phyloP scores from a whole-genome alignment of 2,329 filamentous ascomycete species.

The Nectriaceae sp. region DNA sequence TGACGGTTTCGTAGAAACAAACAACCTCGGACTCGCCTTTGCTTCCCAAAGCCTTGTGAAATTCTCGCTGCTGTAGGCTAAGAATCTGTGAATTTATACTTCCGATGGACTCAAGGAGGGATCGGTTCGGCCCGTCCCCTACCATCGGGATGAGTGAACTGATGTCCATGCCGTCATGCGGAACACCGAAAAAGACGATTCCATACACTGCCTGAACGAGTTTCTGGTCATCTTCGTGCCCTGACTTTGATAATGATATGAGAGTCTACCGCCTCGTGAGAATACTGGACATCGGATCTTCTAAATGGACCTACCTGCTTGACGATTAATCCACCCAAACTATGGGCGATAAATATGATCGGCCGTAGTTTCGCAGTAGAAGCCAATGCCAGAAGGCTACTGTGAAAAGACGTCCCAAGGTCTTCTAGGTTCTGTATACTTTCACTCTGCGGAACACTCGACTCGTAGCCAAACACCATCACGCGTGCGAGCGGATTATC shows the following conservation, averaged over 20 bases:
- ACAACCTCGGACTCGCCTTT: conserved; percentile 16
- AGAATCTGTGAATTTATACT: conserved; percentile 7
- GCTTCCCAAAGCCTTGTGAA: conserved; percentile 8
- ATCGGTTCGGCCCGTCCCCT: conserved; percentile 9
- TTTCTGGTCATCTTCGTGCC: not conserved
- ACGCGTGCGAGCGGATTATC: conserved; percentile 16
- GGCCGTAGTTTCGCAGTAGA: not conserved
- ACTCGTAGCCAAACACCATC: conserved; percentile 30
- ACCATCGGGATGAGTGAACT: conserved; percentile 11
- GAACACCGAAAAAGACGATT: conserved; percentile 15
- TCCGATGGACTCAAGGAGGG: conserved; percentile 7
- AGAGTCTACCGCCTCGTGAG: conserved; percentile 5
- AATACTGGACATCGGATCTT: not conserved
- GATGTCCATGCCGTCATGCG: conserved; percentile 12
- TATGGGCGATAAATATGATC: conserved; percentile 7
- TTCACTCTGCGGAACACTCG: conserved; percentile 16
- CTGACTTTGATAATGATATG: conserved; percentile 3
- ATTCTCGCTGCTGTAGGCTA: conserved; percentile 3
- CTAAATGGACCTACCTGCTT: conserved; percentile 3
- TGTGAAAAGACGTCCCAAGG: conserved; percentile 1
- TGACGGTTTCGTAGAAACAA: conserved; percentile 26
- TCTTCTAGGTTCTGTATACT: conserved; percentile 11
- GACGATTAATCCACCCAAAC: conserved; percentile 1
- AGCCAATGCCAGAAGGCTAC: not conserved
- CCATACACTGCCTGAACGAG: conserved; percentile 5